Evolutionary conservation across 2,329 filamentous ascomycete species (phyloP).

Genomic region (Fusarium verticillioides): DNA sequence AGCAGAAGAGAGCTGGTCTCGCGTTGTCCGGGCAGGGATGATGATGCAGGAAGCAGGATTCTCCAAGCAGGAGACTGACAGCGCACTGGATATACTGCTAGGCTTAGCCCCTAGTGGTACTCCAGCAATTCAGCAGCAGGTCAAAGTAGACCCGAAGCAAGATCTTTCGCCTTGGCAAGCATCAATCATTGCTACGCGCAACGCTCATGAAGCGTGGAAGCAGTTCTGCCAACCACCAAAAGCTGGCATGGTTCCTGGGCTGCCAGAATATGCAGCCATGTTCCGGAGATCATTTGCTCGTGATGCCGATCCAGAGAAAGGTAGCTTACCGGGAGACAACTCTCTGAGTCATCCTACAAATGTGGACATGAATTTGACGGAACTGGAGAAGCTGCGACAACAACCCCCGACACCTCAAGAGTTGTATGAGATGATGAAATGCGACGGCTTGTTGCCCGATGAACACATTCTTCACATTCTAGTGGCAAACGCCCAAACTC

Average conservation of each 20-base stretch:
- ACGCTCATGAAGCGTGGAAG: conserved; percentile 70
- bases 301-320: conserved; percentile 41
- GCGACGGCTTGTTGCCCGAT: conserved; percentile 59
- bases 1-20: conserved; percentile 63
- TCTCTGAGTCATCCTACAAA: conserved; percentile 58
- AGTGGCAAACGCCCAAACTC: conserved; percentile 61
- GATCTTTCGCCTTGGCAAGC: conserved; percentile 61
- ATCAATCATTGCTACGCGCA: conserved; percentile 67
- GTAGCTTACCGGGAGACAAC: conserved; percentile 68
- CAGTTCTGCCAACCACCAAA: conserved; percentile 55
- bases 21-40: conserved; percentile 63
- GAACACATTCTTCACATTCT: conserved; percentile 66
- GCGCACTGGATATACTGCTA: conserved; percentile 62
- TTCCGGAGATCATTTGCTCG: conserved; percentile 64
- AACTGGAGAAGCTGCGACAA: conserved; percentile 73
- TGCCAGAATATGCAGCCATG: conserved; percentile 67
- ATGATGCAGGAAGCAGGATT: conserved; percentile 69
- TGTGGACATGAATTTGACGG: conserved; percentile 63
- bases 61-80: conserved; percentile 57
- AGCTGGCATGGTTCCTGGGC: conserved; percentile 50
- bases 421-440: conserved; percentile 69
- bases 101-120: conserved; percentile 61
- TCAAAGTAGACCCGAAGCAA: conserved; percentile 29
- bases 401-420: conserved; percentile 67
- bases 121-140: conserved; percentile 66